These are phyloP conservation scores for Trichoderma orchidacearum DNA, from an alignment of 495 filamentous ascomycete genomes.

Conservation along the genomic window DNA sequence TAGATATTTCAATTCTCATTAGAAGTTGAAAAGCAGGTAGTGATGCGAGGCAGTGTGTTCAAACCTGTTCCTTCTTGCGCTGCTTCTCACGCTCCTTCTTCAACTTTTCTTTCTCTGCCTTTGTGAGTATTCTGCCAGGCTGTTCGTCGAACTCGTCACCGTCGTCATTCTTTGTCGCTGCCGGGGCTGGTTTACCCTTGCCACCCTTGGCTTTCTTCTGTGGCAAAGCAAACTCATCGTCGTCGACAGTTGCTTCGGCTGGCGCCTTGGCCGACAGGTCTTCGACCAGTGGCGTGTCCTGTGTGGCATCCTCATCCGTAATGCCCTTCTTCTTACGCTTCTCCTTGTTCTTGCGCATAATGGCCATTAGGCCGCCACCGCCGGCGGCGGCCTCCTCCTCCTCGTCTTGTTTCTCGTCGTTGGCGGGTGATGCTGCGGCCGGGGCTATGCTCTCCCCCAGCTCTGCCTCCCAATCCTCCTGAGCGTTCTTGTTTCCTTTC, in stretches of 20 bases:
- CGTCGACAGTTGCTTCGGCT: conserved; percentile 40
- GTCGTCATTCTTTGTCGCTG: conserved; percentile 38
- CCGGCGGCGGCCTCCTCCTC: conserved; percentile 37
- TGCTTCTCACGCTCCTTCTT: conserved; percentile 95
- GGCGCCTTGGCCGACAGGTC: conserved; percentile 57
- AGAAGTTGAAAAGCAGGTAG: not conserved
- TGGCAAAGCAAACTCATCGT: conserved; percentile 75
- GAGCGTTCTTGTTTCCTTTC: conserved; percentile 76
- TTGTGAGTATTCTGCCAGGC: conserved; percentile 61
- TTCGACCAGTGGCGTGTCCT: conserved; percentile 42
- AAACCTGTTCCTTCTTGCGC: conserved; percentile 79
- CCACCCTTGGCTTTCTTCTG: conserved; percentile 92
- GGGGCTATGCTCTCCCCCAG: conserved; percentile 59
- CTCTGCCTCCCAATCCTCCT: conserved; percentile 96
- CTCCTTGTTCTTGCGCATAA: conserved; percentile 75
- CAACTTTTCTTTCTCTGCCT: conserved; percentile 92
- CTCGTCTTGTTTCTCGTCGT: conserved; percentile 23
- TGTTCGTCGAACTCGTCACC: conserved; percentile 37
- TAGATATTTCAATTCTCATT: conserved; percentile 15
- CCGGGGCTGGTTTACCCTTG: conserved; percentile 59
- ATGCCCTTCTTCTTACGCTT: conserved; percentile 92
- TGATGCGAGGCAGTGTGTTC: conserved; percentile 5
- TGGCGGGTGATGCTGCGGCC: conserved; percentile 24
- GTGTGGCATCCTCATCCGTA: conserved; percentile 40
- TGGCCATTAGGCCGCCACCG: conserved; percentile 63